Evolutionary conservation across 1,284 basidiomycete species (phyloP).

Genomic region (Ganoderma lingzhi): DNA sequence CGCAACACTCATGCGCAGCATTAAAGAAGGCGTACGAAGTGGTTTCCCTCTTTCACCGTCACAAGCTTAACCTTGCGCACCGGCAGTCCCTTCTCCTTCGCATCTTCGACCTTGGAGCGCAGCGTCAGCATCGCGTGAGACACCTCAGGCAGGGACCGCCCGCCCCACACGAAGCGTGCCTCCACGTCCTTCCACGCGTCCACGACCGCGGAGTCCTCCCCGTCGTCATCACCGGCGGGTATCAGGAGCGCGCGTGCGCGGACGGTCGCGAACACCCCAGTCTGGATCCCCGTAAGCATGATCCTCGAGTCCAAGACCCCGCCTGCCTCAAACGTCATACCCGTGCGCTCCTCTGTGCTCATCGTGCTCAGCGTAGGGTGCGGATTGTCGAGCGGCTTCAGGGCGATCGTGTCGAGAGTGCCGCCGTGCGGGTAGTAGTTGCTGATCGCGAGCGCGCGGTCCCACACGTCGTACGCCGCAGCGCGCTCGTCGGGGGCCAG

Average conservation of each 20-base stretch:
- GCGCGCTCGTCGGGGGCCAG: neutral
- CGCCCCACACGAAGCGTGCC: conserved; percentile 25
- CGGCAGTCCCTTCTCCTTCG: conserved; percentile 5
- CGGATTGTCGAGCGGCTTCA: conserved; percentile 17
- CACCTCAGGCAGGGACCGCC: conserved; percentile 20
- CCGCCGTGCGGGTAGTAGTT: conserved; percentile 37
- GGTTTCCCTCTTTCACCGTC: conserved; percentile 23
- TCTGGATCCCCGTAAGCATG: conserved; percentile 5
- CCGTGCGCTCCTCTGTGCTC: conserved; percentile 22
- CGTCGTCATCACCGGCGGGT: neutral
- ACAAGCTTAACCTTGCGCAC: conserved; percentile 18
- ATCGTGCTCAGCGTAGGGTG: conserved; percentile 25
- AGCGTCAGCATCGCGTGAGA: conserved; percentile 14
- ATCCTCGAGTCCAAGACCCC: conserved; percentile 22
- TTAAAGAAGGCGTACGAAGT: conserved; percentile 23
- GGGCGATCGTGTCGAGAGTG: conserved; percentile 17
- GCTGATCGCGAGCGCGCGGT: conserved; percentile 5
- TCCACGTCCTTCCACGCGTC: conserved; percentile 23
- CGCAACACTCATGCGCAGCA: neutral
- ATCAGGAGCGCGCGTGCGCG: neutral
- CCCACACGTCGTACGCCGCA: neutral
- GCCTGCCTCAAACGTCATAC: conserved; percentile 11
- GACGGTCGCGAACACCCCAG: neutral
- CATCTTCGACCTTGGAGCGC: conserved; percentile 14
- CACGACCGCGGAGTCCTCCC: neutral